A percentile compares a stretch with the other conserved stretches of the same genome.
phyloP scores from a whole-genome alignment of 768 basidiomycete genomes.

The Boletellus emodensis region DNA sequence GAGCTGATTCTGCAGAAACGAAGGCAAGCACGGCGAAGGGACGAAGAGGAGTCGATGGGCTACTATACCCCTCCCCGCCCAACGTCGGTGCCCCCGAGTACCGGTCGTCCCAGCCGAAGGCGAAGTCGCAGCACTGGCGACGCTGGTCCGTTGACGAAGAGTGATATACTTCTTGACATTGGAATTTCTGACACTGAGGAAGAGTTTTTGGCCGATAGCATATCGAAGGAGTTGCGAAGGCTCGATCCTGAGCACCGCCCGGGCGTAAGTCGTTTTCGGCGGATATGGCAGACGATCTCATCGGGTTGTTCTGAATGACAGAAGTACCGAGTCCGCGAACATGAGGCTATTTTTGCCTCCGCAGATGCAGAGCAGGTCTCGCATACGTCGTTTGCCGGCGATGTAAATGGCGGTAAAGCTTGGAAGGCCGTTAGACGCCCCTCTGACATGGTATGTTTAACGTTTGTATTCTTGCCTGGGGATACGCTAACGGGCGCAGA shows the following conservation, averaged over 20 bases:
- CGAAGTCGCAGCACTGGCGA: constrained; percentile 81
- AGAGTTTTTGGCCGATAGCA: constrained; percentile 61
- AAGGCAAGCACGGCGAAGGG: constrained; percentile 54
- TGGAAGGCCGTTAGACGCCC: constrained; percentile 88
- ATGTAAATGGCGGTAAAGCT: constrained; percentile 74
- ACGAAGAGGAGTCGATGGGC: constrained; percentile 43
- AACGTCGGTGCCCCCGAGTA: constrained; percentile 18
- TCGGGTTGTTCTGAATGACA: constrained; percentile 28
- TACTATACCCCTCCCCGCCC: constrained; percentile 33
- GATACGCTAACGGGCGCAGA: constrained; percentile 43
- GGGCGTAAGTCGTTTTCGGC: constrained; percentile 20
- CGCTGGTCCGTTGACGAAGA: constrained; percentile 43
- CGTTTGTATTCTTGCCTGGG: background rate
- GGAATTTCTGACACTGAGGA: constrained; percentile 40
- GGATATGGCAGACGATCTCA: background rate
- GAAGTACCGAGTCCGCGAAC: constrained; percentile 82
- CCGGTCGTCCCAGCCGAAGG: constrained; percentile 53
- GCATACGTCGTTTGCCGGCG: constrained; percentile 71
- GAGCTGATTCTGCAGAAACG: constrained; percentile 68
- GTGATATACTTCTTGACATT: constrained; percentile 36
- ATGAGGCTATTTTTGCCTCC: constrained; percentile 76
- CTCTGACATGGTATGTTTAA: constrained; percentile 80
- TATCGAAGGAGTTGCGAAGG: constrained; percentile 69
- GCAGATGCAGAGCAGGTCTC: constrained; percentile 68
- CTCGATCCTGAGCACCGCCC: constrained; percentile 35